A percentile compares a stretch with the other conserved stretches of the same genome.
Conservation (phyloP, 139 green algal genomes). For the Chlamydomonas applanata region DNA sequence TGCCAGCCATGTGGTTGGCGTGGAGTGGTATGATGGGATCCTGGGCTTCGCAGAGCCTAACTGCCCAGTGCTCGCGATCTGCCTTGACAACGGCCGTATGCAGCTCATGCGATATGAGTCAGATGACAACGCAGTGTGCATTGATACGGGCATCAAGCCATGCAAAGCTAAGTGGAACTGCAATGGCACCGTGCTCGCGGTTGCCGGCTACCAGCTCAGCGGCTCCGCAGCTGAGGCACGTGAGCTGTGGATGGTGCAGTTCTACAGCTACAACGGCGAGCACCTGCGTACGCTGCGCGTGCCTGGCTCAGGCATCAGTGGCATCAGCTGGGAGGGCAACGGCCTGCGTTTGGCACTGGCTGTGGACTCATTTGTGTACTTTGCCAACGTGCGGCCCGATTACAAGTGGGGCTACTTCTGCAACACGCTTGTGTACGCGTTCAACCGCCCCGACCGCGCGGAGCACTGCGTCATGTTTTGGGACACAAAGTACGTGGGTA, state of each 20-base stretch:
- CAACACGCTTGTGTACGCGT: slow-evolving; percentile 79
- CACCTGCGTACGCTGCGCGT: slow-evolving; percentile 75
- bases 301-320: slow-evolving; percentile 57
- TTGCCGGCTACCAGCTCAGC: slow-evolving; percentile 53
- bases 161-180: slow-evolving; percentile 65
- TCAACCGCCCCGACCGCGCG: slow-evolving; percentile 57
- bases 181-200: slow-evolving; percentile 66
- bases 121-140: slow-evolving; percentile 67
- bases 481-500: slow-evolving; percentile 59
- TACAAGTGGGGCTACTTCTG: slow-evolving; percentile 75
- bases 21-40: slow-evolving; percentile 79
- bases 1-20: slow-evolving; percentile 47
- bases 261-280: slow-evolving; percentile 61
- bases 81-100: slow-evolving; percentile 70
- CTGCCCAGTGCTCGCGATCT: slow-evolving; percentile 65
- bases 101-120: slow-evolving; percentile 63
- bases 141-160: slow-evolving; percentile 69
- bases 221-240: slow-evolving; percentile 22
- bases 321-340: slow-evolving; percentile 71
- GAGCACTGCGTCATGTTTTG: slow-evolving; percentile 81
- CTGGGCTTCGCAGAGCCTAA: slow-evolving; percentile 61
- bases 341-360: slow-evolving; percentile 68
- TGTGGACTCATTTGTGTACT: slow-evolving; percentile 77
- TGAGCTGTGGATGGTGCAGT: slow-evolving; percentile 63
- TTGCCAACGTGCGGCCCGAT: slow-evolving; percentile 66